Conservation (phyloP, 148 eudicot species). For the Cornus florida region DNA sequence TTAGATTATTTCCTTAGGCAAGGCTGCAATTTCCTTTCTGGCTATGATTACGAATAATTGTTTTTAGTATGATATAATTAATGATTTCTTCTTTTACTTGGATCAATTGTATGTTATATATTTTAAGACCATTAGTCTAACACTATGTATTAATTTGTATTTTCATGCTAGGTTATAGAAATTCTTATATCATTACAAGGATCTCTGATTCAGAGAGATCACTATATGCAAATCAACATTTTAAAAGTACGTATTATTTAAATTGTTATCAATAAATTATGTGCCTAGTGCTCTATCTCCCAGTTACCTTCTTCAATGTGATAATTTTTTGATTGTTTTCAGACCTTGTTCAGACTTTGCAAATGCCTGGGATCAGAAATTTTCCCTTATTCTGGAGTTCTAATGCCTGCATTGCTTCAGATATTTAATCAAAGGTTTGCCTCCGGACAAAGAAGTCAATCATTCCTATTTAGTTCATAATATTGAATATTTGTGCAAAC, state of each 20-base stretch:
- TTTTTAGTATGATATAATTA: no score
- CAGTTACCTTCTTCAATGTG: background rate
- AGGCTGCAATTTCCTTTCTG: no score
- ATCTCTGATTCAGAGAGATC: constrained; percentile 86
- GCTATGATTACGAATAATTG: no score
- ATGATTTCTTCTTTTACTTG: no score
- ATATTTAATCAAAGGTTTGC: constrained; percentile 78
- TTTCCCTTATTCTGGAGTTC: constrained; percentile 79
- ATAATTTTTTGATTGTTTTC: constrained; percentile 3
- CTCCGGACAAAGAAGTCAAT: no score
- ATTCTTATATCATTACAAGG: constrained; percentile 89
- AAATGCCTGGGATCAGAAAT: constrained; percentile 91
- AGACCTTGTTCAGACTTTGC: constrained; percentile 97
- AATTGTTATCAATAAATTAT: no score
- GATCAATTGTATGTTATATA: no score
- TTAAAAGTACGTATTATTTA: constrained; percentile 51
- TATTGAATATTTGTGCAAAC: no score
- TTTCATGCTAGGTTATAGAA: constrained; percentile 73
- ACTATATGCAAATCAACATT: constrained; percentile 87
- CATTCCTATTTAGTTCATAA: no score
- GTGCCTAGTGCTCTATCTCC: no score
- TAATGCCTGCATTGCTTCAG: constrained; percentile 83
- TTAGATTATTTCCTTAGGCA: no score
- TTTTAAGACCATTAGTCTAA: background rate
- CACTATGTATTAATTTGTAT: background rate